Evolutionary conservation across 2,329 filamentous ascomycete genomes (phyloP), one percentile per base, ranked within the genome.

Genomic region (Stachybotrys chlorohalonatus): DNA sequence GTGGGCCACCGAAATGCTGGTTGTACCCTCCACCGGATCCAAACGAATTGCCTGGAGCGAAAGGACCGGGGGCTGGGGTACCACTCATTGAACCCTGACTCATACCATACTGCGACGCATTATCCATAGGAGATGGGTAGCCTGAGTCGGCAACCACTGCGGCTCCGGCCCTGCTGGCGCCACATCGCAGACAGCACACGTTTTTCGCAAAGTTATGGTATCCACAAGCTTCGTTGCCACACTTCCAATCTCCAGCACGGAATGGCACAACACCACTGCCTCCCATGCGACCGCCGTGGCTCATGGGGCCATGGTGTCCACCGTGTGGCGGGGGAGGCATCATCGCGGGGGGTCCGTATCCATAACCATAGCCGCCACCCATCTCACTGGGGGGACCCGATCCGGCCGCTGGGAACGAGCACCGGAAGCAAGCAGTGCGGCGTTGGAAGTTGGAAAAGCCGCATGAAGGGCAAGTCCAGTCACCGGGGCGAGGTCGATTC

Each of bases 191-290:
- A 73, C 94, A 99, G 74, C 90, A 95, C 55, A 97, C 93, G 66
- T 99, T 99, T 83, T 99, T 99, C 58, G 94, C 94, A 69, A 99
- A 99, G 77, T 99, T 99, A 78, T 99, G 94, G 73, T 99, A 99
- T 56, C 89, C 90, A 70, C 94, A 99, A 45, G 92, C 91, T 68
- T 99, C 94, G 60, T 94, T 94, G 55, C 94, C 94, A 68, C 94
- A 99, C 74, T 96, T 96, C 94, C 94, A 99, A 68, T 99, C 94
- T 67, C 94, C 94, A 54, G 94, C 94, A 66, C 94, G 89, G 86
- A 99, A 99, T 15, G 94, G 94, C 48, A 99, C 94, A 51, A 91
- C 87, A 54, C 89, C 88, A 62, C 89, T 87, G 59, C 89, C 88
- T 59, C 88, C 87, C 79, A 90, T 89, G 62, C 89, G 86, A 57